Evolutionary conservation across 176 grass and related monocot genomes (phyloP).

Genomic region (Bromus sterilis): DNA sequence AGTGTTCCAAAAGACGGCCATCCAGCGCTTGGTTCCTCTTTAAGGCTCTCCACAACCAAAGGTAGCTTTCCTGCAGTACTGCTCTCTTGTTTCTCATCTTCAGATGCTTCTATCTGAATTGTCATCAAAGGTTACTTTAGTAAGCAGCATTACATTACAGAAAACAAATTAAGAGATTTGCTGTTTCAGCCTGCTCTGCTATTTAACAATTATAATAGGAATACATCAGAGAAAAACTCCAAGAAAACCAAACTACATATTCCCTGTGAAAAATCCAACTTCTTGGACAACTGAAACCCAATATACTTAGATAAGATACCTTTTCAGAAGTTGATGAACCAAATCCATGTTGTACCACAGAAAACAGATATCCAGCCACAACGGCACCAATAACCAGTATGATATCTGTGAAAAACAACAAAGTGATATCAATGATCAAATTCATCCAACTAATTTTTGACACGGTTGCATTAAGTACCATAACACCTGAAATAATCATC

Average conservation of each 20-base stretch:
- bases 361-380: constrained; percentile 87
- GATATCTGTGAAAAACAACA: constrained; percentile 61
- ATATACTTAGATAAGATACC: constrained; percentile 23
- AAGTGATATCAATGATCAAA: not conserved
- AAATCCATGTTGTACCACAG: constrained; percentile 78
- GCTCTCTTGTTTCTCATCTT: constrained; percentile 35
- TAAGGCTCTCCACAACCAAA: constrained; percentile 70
- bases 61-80: constrained; percentile 33
- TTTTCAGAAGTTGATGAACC: constrained; percentile 56
- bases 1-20: constrained; percentile 90
- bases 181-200: not conserved
- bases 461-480: not conserved
- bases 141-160: not conserved
- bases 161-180: not conserved
- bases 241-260: not conserved
- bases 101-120: constrained; percentile 48
- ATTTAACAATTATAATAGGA: not conserved
- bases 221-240: not conserved
- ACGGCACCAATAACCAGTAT: constrained; percentile 85
- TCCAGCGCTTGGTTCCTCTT: constrained; percentile 81
- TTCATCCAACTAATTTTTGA: not conserved
- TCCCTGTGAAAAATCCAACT: not conserved
- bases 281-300: not conserved
- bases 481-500: not conserved
- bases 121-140: not conserved